Conservation (phyloP, 108 stramenopile species). For the Stephanodiscus minutulus region DNA sequence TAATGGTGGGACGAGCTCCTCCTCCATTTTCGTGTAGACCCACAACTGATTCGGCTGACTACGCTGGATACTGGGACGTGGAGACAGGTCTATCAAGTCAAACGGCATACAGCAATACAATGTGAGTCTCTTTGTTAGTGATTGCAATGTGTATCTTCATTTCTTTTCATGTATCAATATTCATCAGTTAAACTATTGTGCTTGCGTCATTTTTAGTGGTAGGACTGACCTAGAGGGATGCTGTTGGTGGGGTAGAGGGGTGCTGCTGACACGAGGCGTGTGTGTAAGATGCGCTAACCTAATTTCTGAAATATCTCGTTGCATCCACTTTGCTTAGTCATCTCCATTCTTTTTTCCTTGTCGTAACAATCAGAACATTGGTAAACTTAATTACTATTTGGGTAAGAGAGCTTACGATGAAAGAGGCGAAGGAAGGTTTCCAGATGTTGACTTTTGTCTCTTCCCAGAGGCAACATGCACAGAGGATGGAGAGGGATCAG, state of each 20-base stretch:
- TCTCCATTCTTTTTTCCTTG: background rate
- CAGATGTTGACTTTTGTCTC: slow-evolving; percentile 29
- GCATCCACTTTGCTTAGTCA: background rate
- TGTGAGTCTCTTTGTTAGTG: background rate
- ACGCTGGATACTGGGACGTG: slow-evolving; percentile 43
- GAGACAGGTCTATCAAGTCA: slow-evolving; percentile 17
- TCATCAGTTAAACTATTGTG: no score
- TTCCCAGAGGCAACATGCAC: slow-evolving; percentile 32
- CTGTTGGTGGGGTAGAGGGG: slow-evolving; percentile 48
- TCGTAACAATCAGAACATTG: slow-evolving; percentile 19
- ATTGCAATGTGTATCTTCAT: background rate
- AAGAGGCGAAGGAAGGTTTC: slow-evolving; percentile 27
- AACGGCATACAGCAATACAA: slow-evolving; percentile 6
- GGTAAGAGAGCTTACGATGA: slow-evolving; percentile 29
- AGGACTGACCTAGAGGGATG: slow-evolving; percentile 46
- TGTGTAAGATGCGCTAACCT: slow-evolving; percentile 11
- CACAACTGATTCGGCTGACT: slow-evolving; percentile 17
- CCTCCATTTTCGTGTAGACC: slow-evolving; percentile 29
- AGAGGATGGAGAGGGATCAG: slow-evolving; percentile 1
- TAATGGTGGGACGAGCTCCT: slow-evolving; percentile 12
- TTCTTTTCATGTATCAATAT: no score
- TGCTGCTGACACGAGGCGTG: slow-evolving; percentile 37
- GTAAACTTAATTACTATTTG: slow-evolving; percentile 34
- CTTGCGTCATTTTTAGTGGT: slow-evolving; percentile 8
- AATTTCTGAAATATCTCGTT: background rate